Base-by-base conservation (phyloP, 345 rosid genomes). In the Corymbia maculata region DNA sequence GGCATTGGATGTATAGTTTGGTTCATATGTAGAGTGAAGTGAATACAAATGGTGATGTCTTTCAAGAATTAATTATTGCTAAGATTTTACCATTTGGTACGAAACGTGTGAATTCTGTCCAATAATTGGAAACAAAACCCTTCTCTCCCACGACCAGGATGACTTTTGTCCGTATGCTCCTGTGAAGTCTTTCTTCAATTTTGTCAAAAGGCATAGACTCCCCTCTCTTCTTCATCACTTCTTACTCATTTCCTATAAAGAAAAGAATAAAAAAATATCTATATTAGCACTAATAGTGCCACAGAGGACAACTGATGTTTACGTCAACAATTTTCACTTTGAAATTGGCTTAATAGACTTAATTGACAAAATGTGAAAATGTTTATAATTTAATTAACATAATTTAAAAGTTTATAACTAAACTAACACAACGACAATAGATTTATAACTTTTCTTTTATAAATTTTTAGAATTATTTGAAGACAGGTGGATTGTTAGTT, bases 201-300 rank as follows among this genome's bases (percentile, higher is more conserved):
- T 61, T 61, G 68, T 61, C 68, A 28, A 1, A 59, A 28, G 26
- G 3, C 68, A 28, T 61, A 30, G 68, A 12, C 30, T 61, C 16
- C 88, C 36, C 68, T 61, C 26, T 61, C 30, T 61, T n/a, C 32
- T 28, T 61, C 26, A n/a, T 30, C 68, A 61, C 68, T 5, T 26
- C 6, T 61, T 28, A 17, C 19, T 13, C 42, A 64, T 64, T 64
- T 64, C 75, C 75, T 16, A n/a, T 11, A 11, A 9, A 22, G 22
- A 28, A 55, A 55, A 55, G 28, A 22, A 22, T 9, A 55, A 55
- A 21, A 55, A 22, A 55, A 55, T 55, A 55, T 36, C 5, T 0
- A 55, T 0, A 1, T 55, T 22, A 55, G 28, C 2, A 0, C 21
- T 1, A 8, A 10, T 22, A 0, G 1, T 55, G 2, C 2, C 28